phyloP scores from a whole-genome alignment of 345 rosid genomes.

The Eutrema yunnanense region DNA sequence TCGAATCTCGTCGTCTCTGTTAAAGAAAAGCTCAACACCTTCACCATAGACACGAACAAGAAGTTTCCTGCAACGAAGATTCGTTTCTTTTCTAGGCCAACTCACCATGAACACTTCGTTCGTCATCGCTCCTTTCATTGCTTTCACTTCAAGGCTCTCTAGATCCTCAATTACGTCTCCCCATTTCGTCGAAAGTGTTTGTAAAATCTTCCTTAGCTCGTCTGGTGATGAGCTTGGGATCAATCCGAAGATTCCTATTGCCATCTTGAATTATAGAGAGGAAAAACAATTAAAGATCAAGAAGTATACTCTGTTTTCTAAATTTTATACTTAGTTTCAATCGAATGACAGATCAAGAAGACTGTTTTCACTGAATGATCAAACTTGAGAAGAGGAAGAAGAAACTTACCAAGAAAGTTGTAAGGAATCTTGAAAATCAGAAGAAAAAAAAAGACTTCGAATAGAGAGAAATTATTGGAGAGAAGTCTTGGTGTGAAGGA shows the following conservation, averaged over 20 bases:
- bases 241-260: conserved; percentile 43
- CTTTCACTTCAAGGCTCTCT: conserved; percentile 45
- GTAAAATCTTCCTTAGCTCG: conserved; percentile 47
- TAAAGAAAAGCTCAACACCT: conserved; percentile 80
- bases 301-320: background rate
- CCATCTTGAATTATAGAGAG: conserved; percentile 31
- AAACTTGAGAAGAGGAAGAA: conserved; percentile 2
- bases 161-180: conserved; percentile 61
- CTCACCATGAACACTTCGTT: conserved; percentile 75
- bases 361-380: background rate
- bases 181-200: conserved; percentile 43
- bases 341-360: background rate
- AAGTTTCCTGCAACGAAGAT: conserved; percentile 42
- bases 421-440: background rate
- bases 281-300: background rate
- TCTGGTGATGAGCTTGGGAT: conserved; percentile 47
- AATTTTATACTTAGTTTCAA: background rate
- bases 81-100: conserved; percentile 51
- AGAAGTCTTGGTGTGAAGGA: conserved; percentile 24
- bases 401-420: conserved; percentile 15
- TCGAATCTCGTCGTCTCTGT: conserved; percentile 69
- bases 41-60: conserved; percentile 79
- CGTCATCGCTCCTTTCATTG: conserved; percentile 78
- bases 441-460: background rate
- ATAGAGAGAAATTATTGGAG: background rate